Base-by-base conservation (phyloP, 495 filamentous ascomycete species). In the Annulohypoxylon stygium region DNA sequence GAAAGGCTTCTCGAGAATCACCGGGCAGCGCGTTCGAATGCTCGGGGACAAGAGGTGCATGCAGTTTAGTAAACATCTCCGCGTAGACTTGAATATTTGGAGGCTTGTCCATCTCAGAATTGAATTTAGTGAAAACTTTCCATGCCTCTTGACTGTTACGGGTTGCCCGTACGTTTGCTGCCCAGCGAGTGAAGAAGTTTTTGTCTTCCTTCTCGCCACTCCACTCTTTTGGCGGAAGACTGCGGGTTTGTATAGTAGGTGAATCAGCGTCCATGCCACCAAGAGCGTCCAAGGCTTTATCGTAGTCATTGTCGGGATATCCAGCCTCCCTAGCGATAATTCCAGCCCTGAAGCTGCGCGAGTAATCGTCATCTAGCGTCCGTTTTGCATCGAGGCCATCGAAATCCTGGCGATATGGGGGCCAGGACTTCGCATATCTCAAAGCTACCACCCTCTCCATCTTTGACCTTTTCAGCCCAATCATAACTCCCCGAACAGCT, bases 31-130 rank as follows among this genome's bases (percentile, higher is more conserved):
- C 54, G 18, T 33, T 64, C 2, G 75, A 69, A 11, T 65, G 43
- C 6, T 47, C 25, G 26, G 34, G 23, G 10, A 75, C 61, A 1
- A 67, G 64, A 0, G 23, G 61, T 8, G 80, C 78, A 50, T 73
- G 78, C 12, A 86, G 69, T 67, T 86, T 86, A 30, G 76, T 61
- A 30, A 86, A 85, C 82, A 86, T 84, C 47, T 81, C 80, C 4
- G 73, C 78, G 57, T 86, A 86, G 11, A 83, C 78, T 20, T 75
- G 67, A n/a, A 65, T 16, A 37, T 75, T 75, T 0, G 82, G 82
- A 18, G 62, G 50, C 16, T 80, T 48, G 20, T 36, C 68, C 0
- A 61, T 63, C 14, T 76, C 67, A 18, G 61, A 18, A 6, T 77
- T 78, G 23, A 83, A 75, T 9, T 70, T 59, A n/a, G 73, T 65